phyloP scores from a whole-genome alignment of 192 early-diverging fungal genomes.

The Coemansia sp. region DNA sequence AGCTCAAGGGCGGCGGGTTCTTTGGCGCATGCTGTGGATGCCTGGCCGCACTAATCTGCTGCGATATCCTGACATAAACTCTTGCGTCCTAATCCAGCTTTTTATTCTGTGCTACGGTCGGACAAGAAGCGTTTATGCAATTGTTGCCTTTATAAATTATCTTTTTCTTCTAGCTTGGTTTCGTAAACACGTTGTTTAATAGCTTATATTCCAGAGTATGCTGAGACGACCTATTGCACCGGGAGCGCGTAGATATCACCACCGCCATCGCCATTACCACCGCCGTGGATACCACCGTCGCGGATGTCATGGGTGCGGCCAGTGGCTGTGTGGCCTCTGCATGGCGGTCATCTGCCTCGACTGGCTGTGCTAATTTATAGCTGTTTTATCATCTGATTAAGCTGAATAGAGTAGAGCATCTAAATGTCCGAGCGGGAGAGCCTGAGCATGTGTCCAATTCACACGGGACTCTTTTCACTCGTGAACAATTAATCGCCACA shows the following conservation, averaged over 20 bases:
- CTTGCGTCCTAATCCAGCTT: neutral
- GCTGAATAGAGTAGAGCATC: no score
- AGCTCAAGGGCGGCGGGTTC: constrained; percentile 8
- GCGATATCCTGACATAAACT: constrained; percentile 1
- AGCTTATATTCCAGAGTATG: neutral
- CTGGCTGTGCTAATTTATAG: constrained; percentile 3
- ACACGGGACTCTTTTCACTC: neutral
- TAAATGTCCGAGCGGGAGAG: neutral
- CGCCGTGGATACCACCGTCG: neutral
- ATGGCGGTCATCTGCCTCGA: constrained; percentile 1
- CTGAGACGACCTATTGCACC: neutral
- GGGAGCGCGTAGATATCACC: constrained; percentile 3
- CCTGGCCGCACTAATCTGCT: neutral
- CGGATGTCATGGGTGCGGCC: neutral
- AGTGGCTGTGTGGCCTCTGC: neutral
- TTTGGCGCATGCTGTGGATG: constrained; percentile 1
- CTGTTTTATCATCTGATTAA: neutral
- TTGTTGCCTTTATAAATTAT: neutral
- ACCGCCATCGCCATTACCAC: constrained; percentile 1
- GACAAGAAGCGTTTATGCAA: neutral
- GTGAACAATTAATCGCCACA: neutral
- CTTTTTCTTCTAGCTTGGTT: neutral
- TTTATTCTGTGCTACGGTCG: neutral
- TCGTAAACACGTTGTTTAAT: neutral
- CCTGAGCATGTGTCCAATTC: neutral